Base-by-base conservation (phyloP, 2,329 filamentous ascomycete species). In the Hansfordia pulvinata region DNA sequence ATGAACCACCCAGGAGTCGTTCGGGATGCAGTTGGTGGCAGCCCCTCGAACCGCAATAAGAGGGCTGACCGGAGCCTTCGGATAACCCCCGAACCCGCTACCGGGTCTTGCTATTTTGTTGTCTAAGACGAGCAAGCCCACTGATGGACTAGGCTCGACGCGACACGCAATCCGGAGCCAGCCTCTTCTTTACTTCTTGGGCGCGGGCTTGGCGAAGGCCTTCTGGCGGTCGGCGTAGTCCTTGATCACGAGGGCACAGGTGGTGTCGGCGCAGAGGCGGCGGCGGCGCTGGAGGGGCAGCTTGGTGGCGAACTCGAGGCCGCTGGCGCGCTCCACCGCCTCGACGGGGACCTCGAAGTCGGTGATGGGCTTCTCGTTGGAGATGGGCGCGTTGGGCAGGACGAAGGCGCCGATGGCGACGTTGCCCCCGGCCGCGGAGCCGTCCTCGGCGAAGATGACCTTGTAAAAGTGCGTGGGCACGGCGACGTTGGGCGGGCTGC, bases 381-480 rank as follows among this genome's bases (percentile, higher is more conserved):
- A 63, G 41, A 98, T 98, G 11, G 59, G 64, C 2, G 84, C 85
- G 51, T 98, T 98, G 10, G 90, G 90, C 42, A 98, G 64, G 28
- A 98, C 88, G 46, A 98, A 98, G 6, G 90, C 90, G 23, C 83
- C 90, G 19, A 98, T 60, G 17, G 85, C 84, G 18, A 98, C 90
- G 36, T 77, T 77, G 11, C 82, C 81, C 15, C 64, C 64, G 13
- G 41, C 46, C 8, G 47, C 53, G 2, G 54, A 58, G 4, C 79
- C 81, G 44, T 93, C 84, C 57, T 98, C 90, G 15, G 83, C 90
- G 45, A 90, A 93, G 41, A 98, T 90, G 46, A 98, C 84, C 62
- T 98, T 98, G 69, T 93, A 98, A 59, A 98, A 98, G 54, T 98
- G 90, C 13, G 90, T 98, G 3, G 90, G 90, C 28, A 98, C 90